These are phyloP conservation scores for Nicotiana benthamiana DNA, from an alignment of 257 asterid species.

Conservation along the genomic window DNA sequence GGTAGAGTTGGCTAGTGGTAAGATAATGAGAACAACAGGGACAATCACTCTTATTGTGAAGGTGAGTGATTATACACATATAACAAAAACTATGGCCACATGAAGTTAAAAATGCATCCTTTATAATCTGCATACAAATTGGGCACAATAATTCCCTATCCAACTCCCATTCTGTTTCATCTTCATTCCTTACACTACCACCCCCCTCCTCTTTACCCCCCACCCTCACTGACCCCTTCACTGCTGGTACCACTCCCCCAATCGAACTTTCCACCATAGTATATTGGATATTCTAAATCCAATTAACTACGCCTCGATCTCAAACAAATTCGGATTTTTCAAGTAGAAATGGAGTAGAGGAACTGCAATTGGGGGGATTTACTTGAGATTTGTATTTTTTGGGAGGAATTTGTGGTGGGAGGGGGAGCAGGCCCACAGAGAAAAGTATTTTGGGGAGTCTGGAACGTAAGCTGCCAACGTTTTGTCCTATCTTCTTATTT, in stretches of 20 bases:
- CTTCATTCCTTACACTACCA: slow-evolving; percentile 14
- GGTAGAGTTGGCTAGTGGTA: slow-evolving; percentile 64
- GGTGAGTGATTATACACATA: slow-evolving; percentile 81
- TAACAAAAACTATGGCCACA: slow-evolving; percentile 89
- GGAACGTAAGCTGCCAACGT: too few relatives aligned
- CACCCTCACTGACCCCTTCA: slow-evolving; percentile 8
- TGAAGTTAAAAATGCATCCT: slow-evolving; percentile 63
- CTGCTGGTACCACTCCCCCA: slow-evolving; percentile 33
- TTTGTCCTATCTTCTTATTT: too few relatives aligned
- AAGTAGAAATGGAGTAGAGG: too few relatives aligned
- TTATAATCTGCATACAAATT: slow-evolving; percentile 70
- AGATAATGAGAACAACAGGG: slow-evolving; percentile 66
- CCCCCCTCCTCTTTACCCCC: slow-evolving; percentile 8
- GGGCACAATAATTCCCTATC: slow-evolving; percentile 66
- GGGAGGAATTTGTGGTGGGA: too few relatives aligned
- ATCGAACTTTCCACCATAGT: slow-evolving; percentile 30
- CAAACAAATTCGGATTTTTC: too few relatives aligned
- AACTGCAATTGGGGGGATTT: too few relatives aligned
- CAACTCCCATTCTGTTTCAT: slow-evolving; percentile 11
- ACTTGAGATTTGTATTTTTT: too few relatives aligned
- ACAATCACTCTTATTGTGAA: slow-evolving; percentile 69
- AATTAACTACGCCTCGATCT: too few relatives aligned
- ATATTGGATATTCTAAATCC: background rate
- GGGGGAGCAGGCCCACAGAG: too few relatives aligned
- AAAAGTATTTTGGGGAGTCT: too few relatives aligned